Percentiles rank a stretch among this genome's conserved stretches.
These are phyloP conservation scores for Leptographium radiaticola DNA, from an alignment of 2,329 filamentous ascomycete genomes.

Conservation along the genomic window DNA sequence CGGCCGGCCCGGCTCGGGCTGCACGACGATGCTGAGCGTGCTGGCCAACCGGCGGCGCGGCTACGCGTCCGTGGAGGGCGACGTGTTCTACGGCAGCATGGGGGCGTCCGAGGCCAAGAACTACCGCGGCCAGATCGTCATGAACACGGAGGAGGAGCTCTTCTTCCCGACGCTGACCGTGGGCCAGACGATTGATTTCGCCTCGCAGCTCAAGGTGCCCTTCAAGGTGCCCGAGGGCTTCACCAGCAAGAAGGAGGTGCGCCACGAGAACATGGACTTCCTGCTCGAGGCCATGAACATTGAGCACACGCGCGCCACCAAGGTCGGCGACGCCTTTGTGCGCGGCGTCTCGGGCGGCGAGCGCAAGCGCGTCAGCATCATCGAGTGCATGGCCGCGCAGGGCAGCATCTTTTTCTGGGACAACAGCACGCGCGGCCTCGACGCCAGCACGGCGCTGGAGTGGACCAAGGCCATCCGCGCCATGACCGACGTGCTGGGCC, in stretches of 20 bases:
- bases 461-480: conserved; percentile 51
- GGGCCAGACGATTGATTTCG: conserved; percentile 53
- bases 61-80: conserved; percentile 50
- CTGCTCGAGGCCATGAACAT: conserved; percentile 45
- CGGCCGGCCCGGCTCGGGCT: conserved; percentile 43
- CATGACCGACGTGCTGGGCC: conserved; percentile 51
- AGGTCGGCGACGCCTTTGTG: conserved; percentile 55
- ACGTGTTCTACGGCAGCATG: conserved; percentile 48
- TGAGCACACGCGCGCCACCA: conserved; percentile 51
- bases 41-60: conserved; percentile 57
- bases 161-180: conserved; percentile 59
- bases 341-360: conserved; percentile 50
- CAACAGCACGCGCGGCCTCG: conserved; percentile 52
- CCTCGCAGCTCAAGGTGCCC: conserved; percentile 45
- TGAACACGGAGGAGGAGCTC: conserved; percentile 54
- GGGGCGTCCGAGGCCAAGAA: conserved; percentile 28
- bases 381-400: conserved; percentile 48
- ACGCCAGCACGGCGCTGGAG: conserved; percentile 50
- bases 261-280: conserved; percentile 35
- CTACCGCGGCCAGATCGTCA: conserved; percentile 26
- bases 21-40: conserved; percentile 42
- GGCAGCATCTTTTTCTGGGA: conserved; percentile 60
- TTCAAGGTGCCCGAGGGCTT: conserved; percentile 30
- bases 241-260: conserved; percentile 29
- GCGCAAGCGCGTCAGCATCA: conserved; percentile 63